phyloP scores from a whole-genome alignment of 441 rosid species.

The Croton setiger region DNA sequence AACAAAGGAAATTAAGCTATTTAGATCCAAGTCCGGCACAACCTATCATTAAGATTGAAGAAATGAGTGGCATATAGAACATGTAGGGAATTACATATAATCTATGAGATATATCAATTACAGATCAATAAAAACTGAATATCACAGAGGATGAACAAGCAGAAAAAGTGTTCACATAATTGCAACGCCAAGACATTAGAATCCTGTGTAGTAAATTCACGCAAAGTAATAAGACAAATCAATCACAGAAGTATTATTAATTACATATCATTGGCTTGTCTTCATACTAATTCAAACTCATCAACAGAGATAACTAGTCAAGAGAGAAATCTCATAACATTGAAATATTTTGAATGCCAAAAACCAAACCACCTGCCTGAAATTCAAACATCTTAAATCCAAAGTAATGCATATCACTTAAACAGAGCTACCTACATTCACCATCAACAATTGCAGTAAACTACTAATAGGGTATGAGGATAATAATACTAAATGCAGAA shows the following conservation, averaged over 20 bases:
- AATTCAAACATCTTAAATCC: not conserved
- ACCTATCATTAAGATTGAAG: conserved; percentile 41
- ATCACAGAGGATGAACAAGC: not conserved
- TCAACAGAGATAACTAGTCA: not conserved
- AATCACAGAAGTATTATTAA: not conserved
- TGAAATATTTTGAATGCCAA: not conserved
- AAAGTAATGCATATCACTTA: not conserved
- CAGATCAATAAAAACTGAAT: not conserved
- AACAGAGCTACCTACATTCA: too few relatives aligned
- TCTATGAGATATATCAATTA: not conserved
- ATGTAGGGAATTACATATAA: not conserved
- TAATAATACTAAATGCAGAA: not conserved
- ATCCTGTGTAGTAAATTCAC: not conserved
- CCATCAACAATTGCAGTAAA: not conserved
- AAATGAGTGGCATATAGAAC: not conserved
- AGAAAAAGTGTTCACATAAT: not conserved
- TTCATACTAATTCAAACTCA: not conserved
- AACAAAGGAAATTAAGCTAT: conserved; percentile 29
- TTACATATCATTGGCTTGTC: not conserved
- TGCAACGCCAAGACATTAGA: not conserved
- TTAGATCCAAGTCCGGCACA: conserved; percentile 44
- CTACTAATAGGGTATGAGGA: not conserved
- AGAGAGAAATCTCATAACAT: not conserved
- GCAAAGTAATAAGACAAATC: too few relatives aligned
- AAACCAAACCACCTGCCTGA: not conserved